A percentile compares a stretch with the other conserved stretches of the same genome.
phyloP scores from a whole-genome alignment of 495 filamentous ascomycete species.

The Neurospora sp. region DNA sequence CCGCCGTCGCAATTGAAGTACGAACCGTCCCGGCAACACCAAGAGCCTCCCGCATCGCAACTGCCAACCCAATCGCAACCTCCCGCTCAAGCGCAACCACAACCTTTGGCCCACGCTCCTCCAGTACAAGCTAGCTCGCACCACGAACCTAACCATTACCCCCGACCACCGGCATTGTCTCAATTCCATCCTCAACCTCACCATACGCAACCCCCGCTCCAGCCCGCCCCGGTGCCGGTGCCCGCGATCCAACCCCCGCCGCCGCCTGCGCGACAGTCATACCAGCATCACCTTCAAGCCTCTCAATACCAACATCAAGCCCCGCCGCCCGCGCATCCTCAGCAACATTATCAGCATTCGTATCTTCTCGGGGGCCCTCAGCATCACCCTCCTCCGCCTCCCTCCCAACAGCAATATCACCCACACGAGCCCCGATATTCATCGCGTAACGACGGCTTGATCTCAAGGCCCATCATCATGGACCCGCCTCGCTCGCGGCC shows the following conservation, averaged over 20 bases:
- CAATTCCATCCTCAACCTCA: not conserved
- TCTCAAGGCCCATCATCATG: constrained; percentile 30
- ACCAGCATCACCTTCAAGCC: not conserved
- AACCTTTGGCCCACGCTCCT: not conserved
- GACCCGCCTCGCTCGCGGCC: constrained; percentile 25
- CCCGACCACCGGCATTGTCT: not conserved
- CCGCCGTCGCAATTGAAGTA: constrained; percentile 1
- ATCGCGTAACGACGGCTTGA: not conserved
- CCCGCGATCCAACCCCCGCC: not conserved
- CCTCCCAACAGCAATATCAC: constrained; percentile 3
- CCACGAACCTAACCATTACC: not conserved
- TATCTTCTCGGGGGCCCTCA: constrained; percentile 1
- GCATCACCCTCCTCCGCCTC: constrained; percentile 3
- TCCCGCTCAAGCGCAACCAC: not conserved
- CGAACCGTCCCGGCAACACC: constrained; percentile 1
- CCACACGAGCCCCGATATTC: constrained; percentile 1
- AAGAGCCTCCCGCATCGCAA: not conserved
- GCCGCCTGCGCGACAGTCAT: not conserved
- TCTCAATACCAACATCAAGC: not conserved
- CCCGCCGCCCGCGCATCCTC: not conserved
- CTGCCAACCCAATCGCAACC: not conserved
- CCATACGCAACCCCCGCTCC: constrained; percentile 1
- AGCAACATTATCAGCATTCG: constrained; percentile 4
- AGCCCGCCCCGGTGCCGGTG: not conserved
- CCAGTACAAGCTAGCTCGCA: not conserved